Evolutionary conservation across 805 yeast species (phyloP), one percentile per base, ranked within the genome.

Genomic region (Yamadazyma ubonensis): DNA sequence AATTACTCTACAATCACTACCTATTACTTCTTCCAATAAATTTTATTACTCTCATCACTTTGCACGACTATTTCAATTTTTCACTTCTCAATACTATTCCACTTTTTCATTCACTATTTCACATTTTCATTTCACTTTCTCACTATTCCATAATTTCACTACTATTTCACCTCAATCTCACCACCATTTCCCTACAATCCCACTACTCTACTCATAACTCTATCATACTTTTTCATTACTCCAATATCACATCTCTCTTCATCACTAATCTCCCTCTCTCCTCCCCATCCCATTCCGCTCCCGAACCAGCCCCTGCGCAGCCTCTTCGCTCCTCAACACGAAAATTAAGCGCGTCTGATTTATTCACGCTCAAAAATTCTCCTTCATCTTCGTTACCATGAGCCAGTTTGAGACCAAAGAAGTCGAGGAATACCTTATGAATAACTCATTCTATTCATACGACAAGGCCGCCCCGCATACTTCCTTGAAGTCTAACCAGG

Each of bases 361-460:
- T 35, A 27, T 18, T 27, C 11, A 18, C 32, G 12, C 18, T 29
- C 32, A 15, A 23, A 23, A 23, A 10, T 23, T 23, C 26, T 23
- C 26, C 26, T 12, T 10, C 7, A 23, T 10, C n/a, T 27, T n/a
- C 11, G 18, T 32, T 12, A 39, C 29, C 20, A 39, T 39, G 43
- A 39, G 35, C 34, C 43, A 34, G 28, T 18, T 27, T 15, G 32
- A 36, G 33, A 15, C 33, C 18, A 32, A 41, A 28, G 48, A 44
- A 17, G 22, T 28, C 10, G 71, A 65, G 43, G 63, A 59, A n/a
- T 53, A 56, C 22, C 57, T 65, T 20, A 49, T 65, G 53, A 61
- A 50, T 41, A 54, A 58, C 46, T 50, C 46, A 32, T 67, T 67
- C 50, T 67, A 66, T 46, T 57, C 65, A 33, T 54, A 38, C 31